A percentile compares a stretch with the other conserved stretches of the same genome.
Evolutionary conservation across 306 rosid species (phyloP).

Genomic region (Glycine tomentella): DNA sequence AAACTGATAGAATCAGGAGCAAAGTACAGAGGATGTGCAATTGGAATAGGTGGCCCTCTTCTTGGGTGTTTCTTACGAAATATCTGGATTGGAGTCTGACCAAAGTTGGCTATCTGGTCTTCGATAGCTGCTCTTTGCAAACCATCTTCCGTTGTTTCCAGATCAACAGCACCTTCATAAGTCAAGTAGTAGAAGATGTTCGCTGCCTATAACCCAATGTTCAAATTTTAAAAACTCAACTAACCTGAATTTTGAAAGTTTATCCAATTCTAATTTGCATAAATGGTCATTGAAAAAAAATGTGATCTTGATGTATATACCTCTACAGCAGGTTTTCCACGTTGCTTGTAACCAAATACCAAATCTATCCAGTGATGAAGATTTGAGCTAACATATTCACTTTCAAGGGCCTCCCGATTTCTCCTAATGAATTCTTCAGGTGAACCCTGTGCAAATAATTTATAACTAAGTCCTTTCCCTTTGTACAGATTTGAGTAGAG

Average conservation of each 20-base stretch:
- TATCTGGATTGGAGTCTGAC: slow-evolving; percentile 96
- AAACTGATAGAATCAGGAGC: slow-evolving; percentile 90
- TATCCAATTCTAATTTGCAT: slow-evolving; percentile 31
- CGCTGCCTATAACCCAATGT: slow-evolving; percentile 71
- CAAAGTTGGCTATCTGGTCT: slow-evolving; percentile 99
- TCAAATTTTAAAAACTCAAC: slow-evolving; percentile 27
- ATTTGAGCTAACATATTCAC: slow-evolving; percentile 96
- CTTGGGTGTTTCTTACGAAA: slow-evolving; percentile 96
- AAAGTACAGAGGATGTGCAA: slow-evolving; percentile 90
- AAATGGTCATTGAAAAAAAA: slow-evolving; percentile 12
- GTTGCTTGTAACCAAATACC: slow-evolving; percentile 96
- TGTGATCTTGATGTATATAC: slow-evolving; percentile 54
- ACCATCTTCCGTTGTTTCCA: slow-evolving; percentile 94
- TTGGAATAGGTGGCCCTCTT: slow-evolving; percentile 98
- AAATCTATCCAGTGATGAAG: slow-evolving; percentile 98
- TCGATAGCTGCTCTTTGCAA: slow-evolving; percentile 93
- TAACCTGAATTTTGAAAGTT: slow-evolving; percentile 1
- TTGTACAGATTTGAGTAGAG: too few species aligned
- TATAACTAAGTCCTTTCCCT: slow-evolving; percentile 30
- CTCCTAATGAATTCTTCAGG: slow-evolving; percentile 87
- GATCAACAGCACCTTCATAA: slow-evolving; percentile 95
- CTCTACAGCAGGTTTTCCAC: slow-evolving; percentile 97
- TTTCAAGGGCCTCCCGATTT: slow-evolving; percentile 98
- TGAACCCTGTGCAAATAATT: slow-evolving; percentile 73
- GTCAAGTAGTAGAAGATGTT: slow-evolving; percentile 94